Base-by-base conservation (phyloP, 1,139 yeast species). In the Pichia sp. region DNA sequence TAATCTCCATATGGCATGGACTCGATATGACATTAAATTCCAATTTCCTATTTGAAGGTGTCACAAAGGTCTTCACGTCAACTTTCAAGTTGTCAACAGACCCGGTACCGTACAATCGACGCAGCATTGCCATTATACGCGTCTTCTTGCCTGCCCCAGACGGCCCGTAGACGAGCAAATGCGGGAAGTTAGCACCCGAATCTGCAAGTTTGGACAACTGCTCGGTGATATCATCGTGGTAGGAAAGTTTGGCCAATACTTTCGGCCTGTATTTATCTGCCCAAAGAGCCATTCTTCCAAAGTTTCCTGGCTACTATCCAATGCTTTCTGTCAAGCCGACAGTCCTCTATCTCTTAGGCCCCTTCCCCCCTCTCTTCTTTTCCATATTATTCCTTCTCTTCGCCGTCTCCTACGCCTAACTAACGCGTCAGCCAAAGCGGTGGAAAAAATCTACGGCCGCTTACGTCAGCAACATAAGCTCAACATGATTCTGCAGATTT, bases 91-190 rank as follows among this genome's bases (percentile, higher is more conserved):
- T 81, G 61, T 88, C 93, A 27, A 88, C 91, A 3, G 57, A 50
- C 55, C 85, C 87, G 4, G 85, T 71, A 1, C 98, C 98, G 67
- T 85, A 93, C 52, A 93, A 77, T 64, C 89, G 92, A 56, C 83
- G 78, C 54, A 93, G 73, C 3, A 95, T 78, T 9, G 96, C 84
- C 71, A 91, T 80, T 17, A 92, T 89, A 63, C 99, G 80, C 3
- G 99, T 95, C 75, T 93, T 95, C 70, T 93, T 93, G 58, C 99
- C 99, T 17, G 96, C 88, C 6, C 99, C 99, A 49, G 92, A 84
- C 1, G 99, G 98, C 0, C 99, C 99, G 68, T 92, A 92, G 10
- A 93, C 81, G 44, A 93, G 74, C 53, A 93, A 72, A 74, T 93
- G 99, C 3, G 99, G 99, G 67, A 93, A 86, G 68, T 95, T 98